Conservation (phyloP, 2,329 filamentous ascomycete species). For the Capronia epimyces region DNA sequence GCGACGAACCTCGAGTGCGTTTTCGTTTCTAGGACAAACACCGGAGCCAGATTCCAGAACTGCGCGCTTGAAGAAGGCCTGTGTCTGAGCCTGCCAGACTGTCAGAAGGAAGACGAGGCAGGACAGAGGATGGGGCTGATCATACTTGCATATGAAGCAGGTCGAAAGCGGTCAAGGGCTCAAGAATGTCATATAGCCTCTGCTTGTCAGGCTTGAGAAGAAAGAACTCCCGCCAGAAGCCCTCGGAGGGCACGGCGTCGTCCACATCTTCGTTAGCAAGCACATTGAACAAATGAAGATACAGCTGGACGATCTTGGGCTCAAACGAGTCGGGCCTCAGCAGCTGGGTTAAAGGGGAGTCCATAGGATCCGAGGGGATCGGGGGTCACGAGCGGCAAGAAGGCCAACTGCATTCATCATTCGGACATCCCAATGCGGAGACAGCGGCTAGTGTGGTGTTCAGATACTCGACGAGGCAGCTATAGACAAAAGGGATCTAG, state of each 20-base stretch:
- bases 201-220: constrained; percentile 72
- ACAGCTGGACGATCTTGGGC: constrained; percentile 88
- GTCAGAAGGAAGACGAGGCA: constrained; percentile 20
- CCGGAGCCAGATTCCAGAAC: constrained; percentile 62
- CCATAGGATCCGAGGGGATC: constrained; percentile 9
- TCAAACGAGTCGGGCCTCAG: constrained; percentile 83
- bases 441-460: too few species aligned
- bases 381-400: neutral
- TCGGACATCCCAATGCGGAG: neutral
- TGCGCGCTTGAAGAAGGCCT: constrained; percentile 70
- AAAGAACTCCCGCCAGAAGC: constrained; percentile 96
- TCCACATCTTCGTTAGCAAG: constrained; percentile 48
- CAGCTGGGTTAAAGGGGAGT: constrained; percentile 87
- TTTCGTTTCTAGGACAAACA: constrained; percentile 60
- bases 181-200: constrained; percentile 63
- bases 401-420: constrained; percentile 3
- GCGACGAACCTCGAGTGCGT: constrained; percentile 70
- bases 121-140: constrained; percentile 5
- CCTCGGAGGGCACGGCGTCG: constrained; percentile 66
- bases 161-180: constrained; percentile 65
- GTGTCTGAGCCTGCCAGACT: constrained; percentile 55
- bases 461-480: too few species aligned
- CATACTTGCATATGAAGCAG: constrained; percentile 66
- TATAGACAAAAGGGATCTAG: neutral
- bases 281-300: constrained; percentile 71